Conservation (phyloP, 2,329 filamentous ascomycete species). For the Fusarium poae region DNA sequence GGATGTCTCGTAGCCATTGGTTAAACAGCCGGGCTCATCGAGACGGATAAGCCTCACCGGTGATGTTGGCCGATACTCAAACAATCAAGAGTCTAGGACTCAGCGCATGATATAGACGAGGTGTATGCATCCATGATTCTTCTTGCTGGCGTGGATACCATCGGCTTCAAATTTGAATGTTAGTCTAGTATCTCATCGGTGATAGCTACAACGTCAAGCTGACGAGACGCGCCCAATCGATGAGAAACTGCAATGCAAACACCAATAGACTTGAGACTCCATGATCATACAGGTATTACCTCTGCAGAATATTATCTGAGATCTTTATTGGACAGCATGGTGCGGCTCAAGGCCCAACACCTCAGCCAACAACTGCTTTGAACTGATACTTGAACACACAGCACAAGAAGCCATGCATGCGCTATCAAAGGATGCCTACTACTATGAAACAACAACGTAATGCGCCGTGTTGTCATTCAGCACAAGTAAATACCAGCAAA, state of each 20-base stretch:
- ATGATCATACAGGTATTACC: neutral
- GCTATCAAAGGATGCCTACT: neutral
- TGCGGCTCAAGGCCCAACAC: neutral
- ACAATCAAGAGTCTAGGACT: conserved; percentile 24
- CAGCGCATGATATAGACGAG: conserved; percentile 6
- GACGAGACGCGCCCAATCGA: neutral
- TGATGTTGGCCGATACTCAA: conserved; percentile 21
- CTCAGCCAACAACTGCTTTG: neutral
- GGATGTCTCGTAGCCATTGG: conserved; percentile 26
- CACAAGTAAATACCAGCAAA: conserved; percentile 1
- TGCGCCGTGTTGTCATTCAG: neutral
- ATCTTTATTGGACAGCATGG: neutral
- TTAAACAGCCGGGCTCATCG: conserved; percentile 19
- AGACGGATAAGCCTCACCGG: conserved; percentile 29
- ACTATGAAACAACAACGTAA: neutral
- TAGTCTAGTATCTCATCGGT: neutral
- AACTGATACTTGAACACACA: neutral
- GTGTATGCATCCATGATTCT: conserved; percentile 2
- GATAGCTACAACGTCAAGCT: conserved; percentile 11
- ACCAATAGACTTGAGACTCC: neutral
- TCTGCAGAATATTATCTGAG: neutral
- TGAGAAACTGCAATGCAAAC: neutral
- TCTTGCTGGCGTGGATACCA: conserved; percentile 18
- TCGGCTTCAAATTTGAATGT: conserved; percentile 20
- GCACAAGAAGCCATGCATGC: neutral